Percentiles rank a stretch among this genome's conserved stretches.
Evolutionary conservation across 306 rosid genomes (phyloP).

Genomic region (Ammopiptanthus mongolicus): DNA sequence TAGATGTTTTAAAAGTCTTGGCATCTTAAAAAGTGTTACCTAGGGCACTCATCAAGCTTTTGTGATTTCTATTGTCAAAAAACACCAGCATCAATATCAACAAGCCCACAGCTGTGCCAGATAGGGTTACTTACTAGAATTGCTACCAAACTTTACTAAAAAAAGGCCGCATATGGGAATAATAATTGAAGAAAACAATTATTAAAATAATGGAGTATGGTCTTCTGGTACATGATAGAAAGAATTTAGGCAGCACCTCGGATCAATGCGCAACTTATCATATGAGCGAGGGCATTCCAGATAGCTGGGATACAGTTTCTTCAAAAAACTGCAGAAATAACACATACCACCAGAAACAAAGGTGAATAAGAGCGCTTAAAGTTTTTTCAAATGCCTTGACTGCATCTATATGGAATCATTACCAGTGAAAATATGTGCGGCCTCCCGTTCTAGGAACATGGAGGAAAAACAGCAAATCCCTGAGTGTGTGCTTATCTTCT

Average conservation of each 20-base stretch:
- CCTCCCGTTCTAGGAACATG: conserved; percentile 98
- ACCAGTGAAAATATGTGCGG: conserved; percentile 88
- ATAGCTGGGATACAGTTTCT: conserved; percentile 64
- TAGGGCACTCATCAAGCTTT: too few relatives aligned
- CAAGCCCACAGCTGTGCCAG: not conserved
- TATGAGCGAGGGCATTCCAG: conserved; percentile 95
- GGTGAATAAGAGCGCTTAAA: not conserved
- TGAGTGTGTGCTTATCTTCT: conserved; percentile 63
- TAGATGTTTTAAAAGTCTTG: too few relatives aligned
- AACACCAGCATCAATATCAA: not conserved
- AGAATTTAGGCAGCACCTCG: conserved; percentile 53
- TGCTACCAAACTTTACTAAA: conserved; percentile 4
- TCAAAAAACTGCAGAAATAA: conserved; percentile 65
- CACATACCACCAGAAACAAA: conserved; percentile 20
- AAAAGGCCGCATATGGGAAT: not conserved
- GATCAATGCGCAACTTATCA: conserved; percentile 91
- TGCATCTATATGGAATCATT: not conserved
- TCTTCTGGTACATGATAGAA: not conserved
- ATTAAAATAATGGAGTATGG: not conserved
- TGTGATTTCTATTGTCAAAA: not conserved
- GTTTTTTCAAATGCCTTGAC: not conserved
- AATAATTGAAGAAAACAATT: not conserved
- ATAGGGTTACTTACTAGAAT: not conserved
- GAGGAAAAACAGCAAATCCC: conserved; percentile 83
- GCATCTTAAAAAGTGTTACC: too few relatives aligned